Percentiles rank a stretch among this genome's conserved stretches.
Evolutionary conservation across 2,329 filamentous ascomycete genomes (phyloP).

Genomic region (Claviceps humidiphila): DNA sequence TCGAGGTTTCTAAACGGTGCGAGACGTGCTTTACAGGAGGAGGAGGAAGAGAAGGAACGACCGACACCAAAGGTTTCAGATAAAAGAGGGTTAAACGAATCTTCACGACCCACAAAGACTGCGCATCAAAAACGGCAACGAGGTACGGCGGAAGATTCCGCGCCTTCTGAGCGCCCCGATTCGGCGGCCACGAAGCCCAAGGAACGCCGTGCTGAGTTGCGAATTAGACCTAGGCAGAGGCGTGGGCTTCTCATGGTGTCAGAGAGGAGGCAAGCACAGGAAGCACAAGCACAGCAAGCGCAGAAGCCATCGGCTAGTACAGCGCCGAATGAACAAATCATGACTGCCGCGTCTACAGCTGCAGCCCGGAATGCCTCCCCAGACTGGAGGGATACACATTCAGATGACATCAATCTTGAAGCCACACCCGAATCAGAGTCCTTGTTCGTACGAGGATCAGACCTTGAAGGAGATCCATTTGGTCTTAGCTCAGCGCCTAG

Average conservation of each 20-base stretch:
- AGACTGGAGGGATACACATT: background rate
- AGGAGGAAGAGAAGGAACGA: background rate
- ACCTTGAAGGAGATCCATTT: background rate
- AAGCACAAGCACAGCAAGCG: background rate
- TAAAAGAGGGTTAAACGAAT: background rate
- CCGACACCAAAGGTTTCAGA: background rate
- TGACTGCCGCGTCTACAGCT: background rate
- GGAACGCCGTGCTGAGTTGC: conserved; percentile 30
- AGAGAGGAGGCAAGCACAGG: conserved; percentile 15
- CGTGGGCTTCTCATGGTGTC: conserved; percentile 35
- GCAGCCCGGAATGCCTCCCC: background rate
- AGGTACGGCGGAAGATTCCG: background rate
- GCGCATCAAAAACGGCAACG: background rate
- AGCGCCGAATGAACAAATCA: background rate
- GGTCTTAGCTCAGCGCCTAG: too few species aligned
- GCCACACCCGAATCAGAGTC: background rate
- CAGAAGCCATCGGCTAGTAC: background rate
- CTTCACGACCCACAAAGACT: background rate
- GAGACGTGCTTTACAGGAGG: background rate
- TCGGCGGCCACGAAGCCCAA: background rate
- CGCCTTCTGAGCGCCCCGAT: background rate
- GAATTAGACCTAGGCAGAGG: conserved; percentile 32
- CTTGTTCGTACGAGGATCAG: too few species aligned
- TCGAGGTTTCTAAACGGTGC: background rate
- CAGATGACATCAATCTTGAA: background rate